Evolutionary conservation across 2,329 filamentous ascomycete species (phyloP).

Genomic region (Graphium sp.): DNA sequence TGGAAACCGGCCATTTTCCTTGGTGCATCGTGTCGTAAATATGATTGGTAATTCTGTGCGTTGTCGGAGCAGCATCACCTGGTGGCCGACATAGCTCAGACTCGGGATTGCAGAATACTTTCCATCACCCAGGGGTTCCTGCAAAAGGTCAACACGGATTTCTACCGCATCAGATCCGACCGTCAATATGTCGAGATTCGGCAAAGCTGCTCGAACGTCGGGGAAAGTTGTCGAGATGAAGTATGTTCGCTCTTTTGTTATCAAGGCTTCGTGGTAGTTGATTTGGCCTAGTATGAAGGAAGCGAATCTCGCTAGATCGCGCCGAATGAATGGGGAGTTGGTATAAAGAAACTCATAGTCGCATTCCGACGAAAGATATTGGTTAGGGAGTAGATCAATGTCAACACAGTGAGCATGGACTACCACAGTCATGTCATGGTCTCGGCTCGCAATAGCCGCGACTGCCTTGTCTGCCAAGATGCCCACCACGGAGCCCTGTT

Average conservation of each 20-base stretch:
- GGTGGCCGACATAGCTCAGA: conserved; percentile 69
- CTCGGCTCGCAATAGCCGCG: conserved; percentile 37
- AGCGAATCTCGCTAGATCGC: conserved; percentile 63
- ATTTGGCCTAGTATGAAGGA: conserved; percentile 68
- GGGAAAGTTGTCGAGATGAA: conserved; percentile 82
- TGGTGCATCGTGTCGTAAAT: conserved; percentile 68
- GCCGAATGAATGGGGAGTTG: conserved; percentile 50
- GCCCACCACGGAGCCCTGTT: conserved; percentile 52
- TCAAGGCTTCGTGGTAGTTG: conserved; percentile 59
- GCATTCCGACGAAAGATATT: conserved; percentile 47
- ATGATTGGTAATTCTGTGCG: conserved; percentile 81
- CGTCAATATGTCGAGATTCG: conserved; percentile 74
- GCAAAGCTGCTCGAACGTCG: conserved; percentile 65
- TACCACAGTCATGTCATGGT: conserved; percentile 42
- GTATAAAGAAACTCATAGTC: conserved; percentile 84
- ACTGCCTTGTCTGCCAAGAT: conserved; percentile 40
- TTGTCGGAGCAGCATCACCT: conserved; percentile 70
- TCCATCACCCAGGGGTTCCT: conserved; percentile 50
- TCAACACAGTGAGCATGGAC: conserved; percentile 67
- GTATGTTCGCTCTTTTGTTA: conserved; percentile 63
- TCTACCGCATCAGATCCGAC: conserved; percentile 79
- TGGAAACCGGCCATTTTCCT: conserved; percentile 70
- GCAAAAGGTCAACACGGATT: conserved; percentile 65
- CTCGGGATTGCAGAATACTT: conserved; percentile 52
- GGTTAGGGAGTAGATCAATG: conserved; percentile 51